phyloP scores from a whole-genome alignment of 108 stramenopile genomes.

The Nitzschia palea region DNA sequence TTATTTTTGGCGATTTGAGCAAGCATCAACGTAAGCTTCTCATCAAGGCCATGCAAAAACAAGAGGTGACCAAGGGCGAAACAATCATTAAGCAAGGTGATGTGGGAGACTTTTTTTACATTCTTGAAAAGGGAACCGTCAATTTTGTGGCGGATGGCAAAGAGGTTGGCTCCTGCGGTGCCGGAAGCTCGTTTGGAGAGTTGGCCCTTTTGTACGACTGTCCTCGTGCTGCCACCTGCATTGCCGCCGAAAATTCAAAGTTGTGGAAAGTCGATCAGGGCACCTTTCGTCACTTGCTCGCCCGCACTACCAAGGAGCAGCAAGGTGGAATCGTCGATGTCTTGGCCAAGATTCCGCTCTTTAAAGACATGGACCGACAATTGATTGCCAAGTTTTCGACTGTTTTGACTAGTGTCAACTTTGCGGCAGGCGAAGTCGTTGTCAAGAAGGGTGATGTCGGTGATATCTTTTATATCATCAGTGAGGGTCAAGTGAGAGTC shows the following conservation, averaged over 20 bases:
- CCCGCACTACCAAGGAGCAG: constrained; percentile 43
- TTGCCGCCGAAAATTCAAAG: constrained; percentile 41
- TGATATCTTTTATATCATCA: constrained; percentile 80
- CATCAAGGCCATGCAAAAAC: constrained; percentile 69
- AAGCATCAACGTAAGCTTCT: constrained; percentile 46
- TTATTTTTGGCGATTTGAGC: constrained; percentile 72
- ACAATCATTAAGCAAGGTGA: constrained; percentile 86
- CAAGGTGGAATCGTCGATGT: constrained; percentile 36
- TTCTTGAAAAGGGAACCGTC: constrained; percentile 60
- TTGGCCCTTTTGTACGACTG: constrained; percentile 91
- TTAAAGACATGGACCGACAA: constrained; percentile 47
- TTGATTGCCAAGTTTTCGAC: constrained; percentile 53
- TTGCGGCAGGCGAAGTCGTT: constrained; percentile 68
- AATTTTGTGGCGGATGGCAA: constrained; percentile 68
- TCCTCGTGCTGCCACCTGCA: constrained; percentile 89
- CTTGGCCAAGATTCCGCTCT: constrained; percentile 65
- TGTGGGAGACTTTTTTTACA: constrained; percentile 89
- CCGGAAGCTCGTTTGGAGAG: constrained; percentile 89
- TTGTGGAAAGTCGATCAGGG: constrained; percentile 80
- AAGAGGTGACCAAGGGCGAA: constrained; percentile 43
- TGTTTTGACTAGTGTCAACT: constrained; percentile 62
- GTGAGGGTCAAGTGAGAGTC: constrained; percentile 80
- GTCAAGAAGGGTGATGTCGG: constrained; percentile 84
- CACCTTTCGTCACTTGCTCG: constrained; percentile 77
- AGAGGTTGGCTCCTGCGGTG: constrained; percentile 57